Evolutionary conservation across 2,329 filamentous ascomycete genomes (phyloP).

Genomic region (Aspergillus sp.): DNA sequence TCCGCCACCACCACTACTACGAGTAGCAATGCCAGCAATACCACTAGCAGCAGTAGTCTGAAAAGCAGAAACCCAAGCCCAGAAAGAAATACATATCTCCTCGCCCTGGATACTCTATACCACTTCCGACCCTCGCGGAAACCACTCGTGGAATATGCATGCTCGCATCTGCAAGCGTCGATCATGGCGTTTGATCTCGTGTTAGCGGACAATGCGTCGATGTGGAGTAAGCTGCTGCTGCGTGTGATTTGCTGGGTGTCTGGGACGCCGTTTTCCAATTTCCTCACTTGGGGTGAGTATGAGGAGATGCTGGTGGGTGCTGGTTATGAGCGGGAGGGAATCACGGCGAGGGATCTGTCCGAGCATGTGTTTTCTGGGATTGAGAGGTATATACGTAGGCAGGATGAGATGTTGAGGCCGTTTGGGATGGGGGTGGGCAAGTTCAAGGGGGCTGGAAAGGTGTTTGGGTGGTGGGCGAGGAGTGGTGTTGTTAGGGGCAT

Average conservation of each 20-base stretch:
- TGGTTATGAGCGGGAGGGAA: slow-evolving; percentile 42
- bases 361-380: slow-evolving; percentile 50
- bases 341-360: slow-evolving; percentile 49
- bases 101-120: slow-evolving; percentile 54
- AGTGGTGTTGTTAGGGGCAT: slow-evolving; percentile 34
- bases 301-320: slow-evolving; percentile 39
- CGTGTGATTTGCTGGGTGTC: slow-evolving; percentile 43
- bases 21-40: not conserved
- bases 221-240: slow-evolving; percentile 30
- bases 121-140: slow-evolving; percentile 52
- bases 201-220: slow-evolving; percentile 19
- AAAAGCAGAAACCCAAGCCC: not conserved
- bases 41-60: too few relatives aligned
- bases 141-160: slow-evolving; percentile 42
- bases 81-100: slow-evolving; percentile 41
- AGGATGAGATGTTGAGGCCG: slow-evolving; percentile 27
- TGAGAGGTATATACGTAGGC: slow-evolving; percentile 38
- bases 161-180: slow-evolving; percentile 40
- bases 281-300: slow-evolving; percentile 46
- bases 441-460: slow-evolving; percentile 24
- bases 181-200: slow-evolving; percentile 55
- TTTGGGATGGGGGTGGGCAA: slow-evolving; percentile 36
- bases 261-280: slow-evolving; percentile 47
- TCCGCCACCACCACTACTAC: not conserved
- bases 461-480: slow-evolving; percentile 41